Evolutionary conservation across 192 early-diverging fungal species (phyloP), one percentile per base, ranked within the genome.

Genomic region (Coemansia sp.): DNA sequence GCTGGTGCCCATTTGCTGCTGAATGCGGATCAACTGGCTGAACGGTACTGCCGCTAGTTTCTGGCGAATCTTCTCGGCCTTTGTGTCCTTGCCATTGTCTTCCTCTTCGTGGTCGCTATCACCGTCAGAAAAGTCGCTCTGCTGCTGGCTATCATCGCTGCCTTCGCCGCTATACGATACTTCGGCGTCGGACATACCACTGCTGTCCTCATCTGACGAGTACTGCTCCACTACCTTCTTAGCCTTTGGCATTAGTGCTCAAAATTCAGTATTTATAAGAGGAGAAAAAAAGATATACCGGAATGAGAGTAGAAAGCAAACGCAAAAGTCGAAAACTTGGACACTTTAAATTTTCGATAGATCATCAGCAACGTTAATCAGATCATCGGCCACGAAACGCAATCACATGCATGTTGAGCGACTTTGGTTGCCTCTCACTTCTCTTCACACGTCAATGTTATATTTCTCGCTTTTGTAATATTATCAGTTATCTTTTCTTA

Each of bases 31-130:
- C 27, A 95, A 74, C 66, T 95, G 88, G 69, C 89, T 90, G 73
- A 96, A 96, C 9, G 93, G 88, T 18, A 94, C 88, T 53, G 92
- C 89, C 7, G 92, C 90, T 5, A 96, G 86, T 62, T 76, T 66
- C 60, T 70, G 31, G 27, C 75, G 75, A 24, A 75, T 50, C 53
- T 31, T 46, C 3, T 70, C 75, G 2, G 68, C 55, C 53, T 39
- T 58, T 10, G 72, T 71, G 1, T 65, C 55, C 58, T 63, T 66
- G 24, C 20, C 20, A 53, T 64, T 27, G 20, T 12, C n/a, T 11
- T 62, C 40, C 9, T 69, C 64, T 16, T 78, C 72, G 18, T 29
- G 3, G 4, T 63, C 65, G 57, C 62, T 47, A 2, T 66, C 72
- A 38, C 68, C 62, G 11, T 74, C 83, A 11, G 43, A 44, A 29